Conservation (phyloP, 495 filamentous ascomycete genomes). For the Hypoxylon crocopeplum region DNA sequence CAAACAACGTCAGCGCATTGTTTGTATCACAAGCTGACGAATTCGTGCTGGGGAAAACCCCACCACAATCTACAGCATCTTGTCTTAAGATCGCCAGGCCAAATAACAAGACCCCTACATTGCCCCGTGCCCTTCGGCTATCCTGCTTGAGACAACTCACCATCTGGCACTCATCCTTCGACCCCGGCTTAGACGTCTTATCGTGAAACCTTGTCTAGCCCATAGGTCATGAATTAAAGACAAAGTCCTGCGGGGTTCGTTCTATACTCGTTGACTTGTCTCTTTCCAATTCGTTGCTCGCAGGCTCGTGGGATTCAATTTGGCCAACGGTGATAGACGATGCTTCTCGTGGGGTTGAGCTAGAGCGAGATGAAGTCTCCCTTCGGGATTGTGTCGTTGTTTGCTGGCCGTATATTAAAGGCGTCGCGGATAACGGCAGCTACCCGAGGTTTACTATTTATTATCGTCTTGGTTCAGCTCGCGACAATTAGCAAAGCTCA, state of each 20-base stretch:
- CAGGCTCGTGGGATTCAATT: conserved; percentile 11
- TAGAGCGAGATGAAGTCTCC: conserved; percentile 38
- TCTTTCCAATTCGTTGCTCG: conserved; percentile 16
- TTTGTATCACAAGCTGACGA: conserved; percentile 34
- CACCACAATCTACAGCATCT: conserved; percentile 12
- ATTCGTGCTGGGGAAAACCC: conserved; percentile 10
- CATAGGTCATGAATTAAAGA: conserved; percentile 23
- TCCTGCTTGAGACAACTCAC: conserved; percentile 32
- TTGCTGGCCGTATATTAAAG: conserved; percentile 34
- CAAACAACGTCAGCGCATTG: conserved; percentile 22
- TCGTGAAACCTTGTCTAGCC: conserved; percentile 16
- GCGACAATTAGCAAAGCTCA: conserved; percentile 34
- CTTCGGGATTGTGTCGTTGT: conserved; percentile 35
- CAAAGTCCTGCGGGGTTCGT: conserved; percentile 19
- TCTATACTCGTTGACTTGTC: conserved; percentile 13
- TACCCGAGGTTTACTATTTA: conserved; percentile 28
- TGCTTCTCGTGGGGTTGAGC: conserved; percentile 35
- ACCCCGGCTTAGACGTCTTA: conserved; percentile 15
- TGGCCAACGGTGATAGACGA: conserved; percentile 13
- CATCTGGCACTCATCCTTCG: conserved; percentile 21
- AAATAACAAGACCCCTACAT: conserved; percentile 31
- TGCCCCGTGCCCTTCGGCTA: conserved; percentile 28
- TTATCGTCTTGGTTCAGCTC: conserved; percentile 27
- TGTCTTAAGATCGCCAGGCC: conserved; percentile 12
- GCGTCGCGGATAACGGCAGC: conserved; percentile 27